phyloP scores from a whole-genome alignment of 2,329 filamentous ascomycete genomes.

The Sclerotiophoma versabilis region DNA sequence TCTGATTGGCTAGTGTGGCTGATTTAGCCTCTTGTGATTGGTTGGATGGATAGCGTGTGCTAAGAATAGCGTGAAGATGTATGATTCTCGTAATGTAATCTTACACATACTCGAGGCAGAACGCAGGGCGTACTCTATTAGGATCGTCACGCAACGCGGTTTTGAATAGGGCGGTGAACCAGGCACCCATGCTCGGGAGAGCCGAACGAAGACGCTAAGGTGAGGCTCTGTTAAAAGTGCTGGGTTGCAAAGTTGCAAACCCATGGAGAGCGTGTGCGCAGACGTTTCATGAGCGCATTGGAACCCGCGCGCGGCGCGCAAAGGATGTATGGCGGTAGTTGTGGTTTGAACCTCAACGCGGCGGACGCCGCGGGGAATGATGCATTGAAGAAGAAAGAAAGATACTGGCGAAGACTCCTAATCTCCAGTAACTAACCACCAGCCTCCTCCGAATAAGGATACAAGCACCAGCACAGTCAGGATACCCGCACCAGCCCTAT shows the following conservation, averaged over 20 bases:
- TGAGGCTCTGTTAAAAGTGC: background rate
- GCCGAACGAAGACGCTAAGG: no score
- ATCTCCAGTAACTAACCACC: conserved; percentile 55
- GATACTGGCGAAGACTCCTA: conserved; percentile 3
- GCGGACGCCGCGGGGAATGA: background rate
- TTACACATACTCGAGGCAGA: conserved; percentile 1
- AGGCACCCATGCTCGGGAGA: background rate
- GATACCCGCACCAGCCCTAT: conserved; percentile 72
- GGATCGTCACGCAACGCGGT: no score
- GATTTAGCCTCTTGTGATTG: background rate
- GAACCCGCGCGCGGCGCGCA: background rate
- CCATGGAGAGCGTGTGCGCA: no score
- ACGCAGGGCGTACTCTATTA: background rate
- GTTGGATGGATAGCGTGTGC: background rate
- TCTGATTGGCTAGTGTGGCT: background rate
- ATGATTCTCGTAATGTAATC: background rate
- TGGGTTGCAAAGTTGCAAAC: no score
- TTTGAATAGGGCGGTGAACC: no score
- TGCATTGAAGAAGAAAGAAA: background rate
- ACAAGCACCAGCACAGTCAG: conserved; percentile 65
- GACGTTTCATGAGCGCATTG: background rate
- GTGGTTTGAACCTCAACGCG: background rate
- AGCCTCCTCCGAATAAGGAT: conserved; percentile 60
- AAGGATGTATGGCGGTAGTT: background rate
- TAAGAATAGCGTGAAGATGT: background rate